These are phyloP conservation scores for Lithohypha guttulata DNA, from an alignment of 2,329 filamentous ascomycete genomes.

Conservation along the genomic window DNA sequence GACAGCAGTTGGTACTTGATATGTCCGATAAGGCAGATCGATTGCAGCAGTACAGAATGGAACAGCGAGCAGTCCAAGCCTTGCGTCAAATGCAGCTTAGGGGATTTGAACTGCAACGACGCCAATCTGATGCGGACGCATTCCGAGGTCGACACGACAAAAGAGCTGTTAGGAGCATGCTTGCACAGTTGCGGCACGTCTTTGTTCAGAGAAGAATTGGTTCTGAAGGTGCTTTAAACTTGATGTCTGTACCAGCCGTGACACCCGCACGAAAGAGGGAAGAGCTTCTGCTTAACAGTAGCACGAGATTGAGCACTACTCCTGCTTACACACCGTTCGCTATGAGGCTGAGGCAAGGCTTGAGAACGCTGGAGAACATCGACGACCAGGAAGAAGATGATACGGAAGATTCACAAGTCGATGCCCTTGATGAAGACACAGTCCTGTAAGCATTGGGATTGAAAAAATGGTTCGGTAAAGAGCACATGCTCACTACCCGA, in stretches of 20 bases:
- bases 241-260: constrained; percentile 1
- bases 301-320: constrained; percentile 10
- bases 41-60: constrained; percentile 2
- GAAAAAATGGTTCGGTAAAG: too few relatives aligned
- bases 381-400: neutral
- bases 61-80: constrained; percentile 6
- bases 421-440: too few relatives aligned
- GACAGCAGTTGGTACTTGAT: constrained; percentile 4
- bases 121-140: constrained; percentile 5
- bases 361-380: constrained; percentile 5
- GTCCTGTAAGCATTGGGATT: too few relatives aligned
- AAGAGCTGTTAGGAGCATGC: constrained; percentile 1
- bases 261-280: constrained; percentile 8
- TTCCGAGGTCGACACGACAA: constrained; percentile 6
- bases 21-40: constrained; percentile 7
- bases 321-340: constrained; percentile 10
- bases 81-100: constrained; percentile 8
- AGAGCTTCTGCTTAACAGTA: constrained; percentile 8
- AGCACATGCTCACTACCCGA: too few relatives aligned
- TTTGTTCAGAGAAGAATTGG: constrained; percentile 1
- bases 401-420: neutral
- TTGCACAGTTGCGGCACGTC: constrained; percentile 1
- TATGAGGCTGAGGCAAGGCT: constrained; percentile 1
- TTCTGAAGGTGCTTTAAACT: constrained; percentile 2
- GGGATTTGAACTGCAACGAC: constrained; percentile 7